phyloP scores from a whole-genome alignment of 2,329 filamentous ascomycete species.

The Claviceps sp. region DNA sequence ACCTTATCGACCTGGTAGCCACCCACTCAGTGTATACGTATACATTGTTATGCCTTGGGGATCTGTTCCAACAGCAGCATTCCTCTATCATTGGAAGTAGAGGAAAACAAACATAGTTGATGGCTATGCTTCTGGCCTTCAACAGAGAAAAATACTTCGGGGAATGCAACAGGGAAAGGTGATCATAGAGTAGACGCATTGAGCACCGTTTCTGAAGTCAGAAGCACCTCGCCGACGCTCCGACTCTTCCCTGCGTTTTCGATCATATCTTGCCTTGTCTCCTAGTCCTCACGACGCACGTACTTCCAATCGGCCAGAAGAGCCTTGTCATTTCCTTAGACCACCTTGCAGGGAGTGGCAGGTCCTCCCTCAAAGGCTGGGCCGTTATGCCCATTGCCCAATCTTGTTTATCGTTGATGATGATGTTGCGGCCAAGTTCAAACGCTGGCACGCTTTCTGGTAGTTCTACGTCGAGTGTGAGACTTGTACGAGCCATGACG shows the following conservation, averaged over 20 bases:
- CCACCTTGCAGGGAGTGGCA: conserved; percentile 5
- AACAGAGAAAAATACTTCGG: background rate
- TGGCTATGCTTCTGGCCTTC: too few relatives aligned
- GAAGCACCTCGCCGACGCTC: conserved; percentile 1
- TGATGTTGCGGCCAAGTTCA: conserved; percentile 6
- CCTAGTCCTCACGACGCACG: conserved; percentile 6
- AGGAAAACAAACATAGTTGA: too few relatives aligned
- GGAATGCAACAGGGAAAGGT: too few relatives aligned
- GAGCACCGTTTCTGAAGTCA: background rate
- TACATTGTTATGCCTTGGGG: too few relatives aligned
- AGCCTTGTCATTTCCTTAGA: conserved; percentile 8
- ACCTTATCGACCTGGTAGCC: too few relatives aligned
- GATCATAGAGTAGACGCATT: background rate
- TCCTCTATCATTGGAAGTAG: too few relatives aligned
- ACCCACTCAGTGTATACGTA: too few relatives aligned
- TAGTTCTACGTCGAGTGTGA: conserved; percentile 5
- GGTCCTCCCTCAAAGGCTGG: conserved; percentile 1
- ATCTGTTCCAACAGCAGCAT: too few relatives aligned
- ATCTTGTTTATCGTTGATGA: conserved; percentile 3
- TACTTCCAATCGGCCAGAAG: conserved; percentile 7
- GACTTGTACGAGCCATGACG: conserved; percentile 2
- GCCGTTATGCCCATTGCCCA: conserved; percentile 7
- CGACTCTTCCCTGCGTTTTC: background rate
- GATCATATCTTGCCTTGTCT: background rate
- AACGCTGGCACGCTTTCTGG: conserved; percentile 6